Percentiles rank a stretch among this genome's conserved stretches.
These are phyloP conservation scores for Coemansia sp. DNA, from an alignment of 192 early-diverging fungal genomes.

Conservation along the genomic window DNA sequence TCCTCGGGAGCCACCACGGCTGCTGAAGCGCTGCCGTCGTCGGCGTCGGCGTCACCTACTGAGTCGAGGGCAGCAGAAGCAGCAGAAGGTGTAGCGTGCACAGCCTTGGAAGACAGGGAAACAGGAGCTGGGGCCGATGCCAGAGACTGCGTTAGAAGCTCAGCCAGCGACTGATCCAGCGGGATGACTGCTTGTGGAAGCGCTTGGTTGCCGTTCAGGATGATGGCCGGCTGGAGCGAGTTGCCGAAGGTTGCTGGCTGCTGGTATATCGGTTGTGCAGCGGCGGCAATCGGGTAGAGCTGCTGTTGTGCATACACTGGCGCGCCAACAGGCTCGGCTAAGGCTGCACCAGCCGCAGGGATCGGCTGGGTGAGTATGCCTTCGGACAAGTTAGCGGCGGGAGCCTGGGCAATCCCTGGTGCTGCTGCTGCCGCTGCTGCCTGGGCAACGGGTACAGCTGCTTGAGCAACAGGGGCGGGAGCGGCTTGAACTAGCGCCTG, in stretches of 20 bases:
- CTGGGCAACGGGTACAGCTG: not conserved
- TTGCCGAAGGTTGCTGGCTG: slow-evolving; percentile 14
- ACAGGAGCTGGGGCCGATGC: slow-evolving; percentile 1
- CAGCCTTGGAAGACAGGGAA: not conserved
- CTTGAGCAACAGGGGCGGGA: slow-evolving; percentile 3
- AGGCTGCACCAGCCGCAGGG: slow-evolving; percentile 4
- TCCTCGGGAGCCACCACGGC: slow-evolving; percentile 1
- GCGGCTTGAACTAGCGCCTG: slow-evolving; percentile 2
- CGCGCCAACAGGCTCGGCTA: slow-evolving; percentile 7
- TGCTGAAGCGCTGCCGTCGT: not conserved
- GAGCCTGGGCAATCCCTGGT: slow-evolving; percentile 2
- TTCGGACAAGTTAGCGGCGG: slow-evolving; percentile 22
- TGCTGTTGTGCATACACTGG: slow-evolving; percentile 39
- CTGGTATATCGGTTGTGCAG: slow-evolving; percentile 15
- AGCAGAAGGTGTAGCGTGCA: not conserved
- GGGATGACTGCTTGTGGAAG: slow-evolving; percentile 16
- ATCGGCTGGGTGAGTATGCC: slow-evolving; percentile 19
- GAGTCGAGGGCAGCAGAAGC: not conserved
- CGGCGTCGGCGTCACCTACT: not conserved
- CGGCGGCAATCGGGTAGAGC: slow-evolving; percentile 29
- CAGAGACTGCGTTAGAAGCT: slow-evolving; percentile 10
- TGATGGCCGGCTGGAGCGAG: slow-evolving; percentile 5
- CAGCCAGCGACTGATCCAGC: slow-evolving; percentile 13
- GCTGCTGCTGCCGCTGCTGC: not conserved
- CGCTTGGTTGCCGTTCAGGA: not conserved